A percentile compares a stretch with the other conserved stretches of the same genome.
These are phyloP conservation scores for Eucalyptus cladocalyx DNA, from an alignment of 345 rosid species.

Conservation along the genomic window DNA sequence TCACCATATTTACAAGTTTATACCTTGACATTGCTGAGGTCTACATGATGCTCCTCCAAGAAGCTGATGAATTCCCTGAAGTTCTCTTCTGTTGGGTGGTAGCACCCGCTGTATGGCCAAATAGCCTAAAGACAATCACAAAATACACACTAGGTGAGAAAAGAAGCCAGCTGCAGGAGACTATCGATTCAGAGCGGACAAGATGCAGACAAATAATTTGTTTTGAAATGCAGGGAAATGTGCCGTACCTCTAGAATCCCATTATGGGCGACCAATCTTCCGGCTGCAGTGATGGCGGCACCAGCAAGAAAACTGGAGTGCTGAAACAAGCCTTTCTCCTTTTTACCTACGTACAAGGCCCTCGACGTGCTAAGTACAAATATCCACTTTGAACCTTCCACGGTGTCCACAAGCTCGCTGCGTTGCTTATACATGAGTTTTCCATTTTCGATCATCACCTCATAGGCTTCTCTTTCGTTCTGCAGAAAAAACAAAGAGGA, in stretches of 20 bases:
- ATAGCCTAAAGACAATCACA: slow-evolving; percentile 33
- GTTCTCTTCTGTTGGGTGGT: slow-evolving; percentile 84
- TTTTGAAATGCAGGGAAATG: neutral
- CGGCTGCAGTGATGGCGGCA: slow-evolving; percentile 57
- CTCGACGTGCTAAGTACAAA: slow-evolving; percentile 52
- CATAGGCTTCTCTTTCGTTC: slow-evolving; percentile 46
- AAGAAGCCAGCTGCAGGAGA: neutral
- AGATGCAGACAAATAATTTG: accelerated
- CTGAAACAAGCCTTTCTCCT: slow-evolving; percentile 54
- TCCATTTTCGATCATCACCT: slow-evolving; percentile 40
- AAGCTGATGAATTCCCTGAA: slow-evolving; percentile 64
- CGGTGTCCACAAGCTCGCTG: slow-evolving; percentile 16
- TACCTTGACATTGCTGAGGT: slow-evolving; percentile 85
- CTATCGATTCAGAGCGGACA: neutral
- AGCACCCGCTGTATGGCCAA: slow-evolving; percentile 95
- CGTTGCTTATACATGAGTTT: slow-evolving; percentile 22
- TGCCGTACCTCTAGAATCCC: slow-evolving; percentile 39
- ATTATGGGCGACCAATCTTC: slow-evolving; percentile 40
- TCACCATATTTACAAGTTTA: neutral
- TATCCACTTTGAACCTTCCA: slow-evolving; percentile 49
- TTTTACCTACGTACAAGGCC: slow-evolving; percentile 43
- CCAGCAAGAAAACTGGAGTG: slow-evolving; percentile 64
- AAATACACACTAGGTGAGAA: accelerated
- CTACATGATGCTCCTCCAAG: slow-evolving; percentile 48
- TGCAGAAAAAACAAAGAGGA: neutral